These are phyloP conservation scores for Silene uniflora DNA, from an alignment of 148 eudicot genomes.

Conservation along the genomic window DNA sequence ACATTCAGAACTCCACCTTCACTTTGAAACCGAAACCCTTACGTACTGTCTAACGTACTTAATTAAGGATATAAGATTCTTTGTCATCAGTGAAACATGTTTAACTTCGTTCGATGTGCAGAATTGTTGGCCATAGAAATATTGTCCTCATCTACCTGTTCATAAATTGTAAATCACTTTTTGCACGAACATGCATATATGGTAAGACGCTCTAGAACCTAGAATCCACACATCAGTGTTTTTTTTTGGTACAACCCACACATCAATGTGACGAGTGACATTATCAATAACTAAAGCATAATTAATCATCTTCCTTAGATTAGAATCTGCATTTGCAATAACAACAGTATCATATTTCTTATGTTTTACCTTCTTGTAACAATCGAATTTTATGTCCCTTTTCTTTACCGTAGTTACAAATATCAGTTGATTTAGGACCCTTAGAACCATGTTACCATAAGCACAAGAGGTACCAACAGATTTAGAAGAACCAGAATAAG, in stretches of 20 bases:
- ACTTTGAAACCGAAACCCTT: constrained; percentile 1
- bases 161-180: no score
- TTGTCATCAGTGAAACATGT: neutral
- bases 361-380: neutral
- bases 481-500: no score
- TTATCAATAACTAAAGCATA: neutral
- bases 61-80: constrained; percentile 11
- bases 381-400: neutral
- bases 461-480: no score
- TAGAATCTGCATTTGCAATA: neutral
- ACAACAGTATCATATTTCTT: neutral
- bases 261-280: neutral
- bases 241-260: no score
- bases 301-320: neutral
- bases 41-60: neutral
- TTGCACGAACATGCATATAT: neutral
- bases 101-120: neutral
- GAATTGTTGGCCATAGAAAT: neutral
- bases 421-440: neutral
- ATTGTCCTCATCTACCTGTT: no score
- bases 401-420: neutral
- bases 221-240: neutral
- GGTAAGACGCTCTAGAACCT: neutral
- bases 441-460: no score
- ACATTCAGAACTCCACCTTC: constrained; percentile 8